phyloP scores from a whole-genome alignment of 768 basidiomycete genomes.

The Lactarius sp. region DNA sequence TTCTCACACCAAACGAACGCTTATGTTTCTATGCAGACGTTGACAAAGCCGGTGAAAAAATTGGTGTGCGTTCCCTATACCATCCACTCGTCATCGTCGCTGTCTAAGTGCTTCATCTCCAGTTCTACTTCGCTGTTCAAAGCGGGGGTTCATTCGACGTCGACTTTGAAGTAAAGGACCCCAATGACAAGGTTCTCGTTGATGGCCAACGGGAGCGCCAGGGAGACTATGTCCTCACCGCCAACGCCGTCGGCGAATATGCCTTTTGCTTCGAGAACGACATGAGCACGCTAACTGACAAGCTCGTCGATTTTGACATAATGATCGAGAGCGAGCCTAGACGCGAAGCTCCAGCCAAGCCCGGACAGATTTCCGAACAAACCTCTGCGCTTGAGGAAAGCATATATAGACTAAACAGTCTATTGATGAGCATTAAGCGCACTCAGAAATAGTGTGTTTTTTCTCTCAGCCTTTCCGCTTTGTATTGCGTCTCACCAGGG shows the following conservation, averaged over 20 bases:
- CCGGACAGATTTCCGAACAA: constrained; percentile 85
- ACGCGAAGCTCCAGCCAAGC: constrained; percentile 81
- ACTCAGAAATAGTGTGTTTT: constrained; percentile 85
- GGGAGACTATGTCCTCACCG: constrained; percentile 96
- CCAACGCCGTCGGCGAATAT: constrained; percentile 86
- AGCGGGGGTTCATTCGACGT: constrained; percentile 96
- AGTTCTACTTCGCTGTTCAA: constrained; percentile 99
- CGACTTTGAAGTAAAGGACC: constrained; percentile 90
- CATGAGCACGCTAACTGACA: constrained; percentile 90
- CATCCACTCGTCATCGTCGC: background rate
- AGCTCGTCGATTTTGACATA: constrained; percentile 92
- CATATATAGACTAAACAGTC: constrained; percentile 82
- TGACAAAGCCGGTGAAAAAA: constrained; percentile 91
- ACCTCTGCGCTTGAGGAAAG: constrained; percentile 94
- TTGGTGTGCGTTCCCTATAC: constrained; percentile 53
- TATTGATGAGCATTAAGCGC: constrained; percentile 85
- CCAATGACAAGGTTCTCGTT: constrained; percentile 80
- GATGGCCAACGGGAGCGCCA: constrained; percentile 88
- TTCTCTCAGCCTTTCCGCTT: background rate
- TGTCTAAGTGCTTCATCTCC: constrained; percentile 23
- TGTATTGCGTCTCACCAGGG: background rate
- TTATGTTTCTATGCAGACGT: constrained; percentile 95
- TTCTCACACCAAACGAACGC: constrained; percentile 72
- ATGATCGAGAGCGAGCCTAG: constrained; percentile 98
- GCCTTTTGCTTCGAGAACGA: constrained; percentile 98